Conservation (phyloP, 768 basidiomycete species). For the Ramaria sp. region DNA sequence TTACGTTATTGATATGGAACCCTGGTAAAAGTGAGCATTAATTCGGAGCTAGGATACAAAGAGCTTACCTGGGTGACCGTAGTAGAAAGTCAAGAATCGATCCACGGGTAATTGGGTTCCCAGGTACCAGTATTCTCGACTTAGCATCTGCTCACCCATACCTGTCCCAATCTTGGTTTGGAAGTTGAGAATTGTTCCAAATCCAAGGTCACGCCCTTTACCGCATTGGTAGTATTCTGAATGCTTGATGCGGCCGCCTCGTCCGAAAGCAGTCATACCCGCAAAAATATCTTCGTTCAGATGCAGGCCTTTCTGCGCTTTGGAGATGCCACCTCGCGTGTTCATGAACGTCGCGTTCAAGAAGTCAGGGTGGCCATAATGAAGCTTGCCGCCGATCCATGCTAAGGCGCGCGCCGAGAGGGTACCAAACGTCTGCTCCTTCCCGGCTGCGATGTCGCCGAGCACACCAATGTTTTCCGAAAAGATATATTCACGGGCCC, state of each 20-base stretch:
- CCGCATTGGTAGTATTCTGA: conserved; percentile 99
- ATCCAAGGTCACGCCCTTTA: conserved; percentile 97
- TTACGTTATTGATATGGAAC: conserved; percentile 93
- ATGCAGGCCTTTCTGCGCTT: conserved; percentile 97
- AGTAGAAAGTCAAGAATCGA: conserved; percentile 99
- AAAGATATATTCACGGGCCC: conserved; percentile 99
- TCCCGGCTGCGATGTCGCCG: conserved; percentile 97
- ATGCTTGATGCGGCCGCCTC: conserved; percentile 98
- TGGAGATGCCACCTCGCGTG: conserved; percentile 96
- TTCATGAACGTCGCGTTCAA: conserved; percentile 97
- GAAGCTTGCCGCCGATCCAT: conserved; percentile 97
- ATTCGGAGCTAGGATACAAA: neutral
- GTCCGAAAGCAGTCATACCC: conserved; percentile 97
- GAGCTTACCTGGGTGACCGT: conserved; percentile 70
- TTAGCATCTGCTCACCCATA: conserved; percentile 99
- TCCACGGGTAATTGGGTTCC: conserved; percentile 97
- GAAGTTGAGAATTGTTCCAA: conserved; percentile 98
- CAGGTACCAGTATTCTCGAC: conserved; percentile 97
- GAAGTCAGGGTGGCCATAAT: conserved; percentile 99
- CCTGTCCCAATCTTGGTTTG: conserved; percentile 99
- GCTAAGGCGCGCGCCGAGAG: conserved; percentile 91
- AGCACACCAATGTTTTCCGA: conserved; percentile 99
- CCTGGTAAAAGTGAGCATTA: conserved; percentile 18
- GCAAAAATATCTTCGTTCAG: conserved; percentile 99
- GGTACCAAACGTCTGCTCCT: conserved; percentile 99